Base-by-base conservation (phyloP, 1,284 basidiomycete species). In the Tylopilus orsonianus region DNA sequence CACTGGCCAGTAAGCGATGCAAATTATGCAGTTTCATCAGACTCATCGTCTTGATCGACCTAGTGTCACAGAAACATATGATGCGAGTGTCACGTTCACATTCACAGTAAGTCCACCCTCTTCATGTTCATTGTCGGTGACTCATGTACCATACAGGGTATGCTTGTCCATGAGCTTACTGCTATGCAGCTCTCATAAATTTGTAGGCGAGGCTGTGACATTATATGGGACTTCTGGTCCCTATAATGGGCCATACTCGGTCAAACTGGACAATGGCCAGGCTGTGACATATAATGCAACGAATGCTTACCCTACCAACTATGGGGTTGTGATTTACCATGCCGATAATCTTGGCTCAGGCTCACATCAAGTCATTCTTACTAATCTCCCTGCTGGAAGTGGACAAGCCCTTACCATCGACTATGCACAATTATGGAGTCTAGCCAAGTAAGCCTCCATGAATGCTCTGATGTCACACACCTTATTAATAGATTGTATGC, bases 271-370 rank as follows among this genome's bases (percentile, higher is more conserved):
- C 30, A 43, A 43, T 18, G 52, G 58, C 18, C 33, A 49, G 19
- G 6, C 30, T 3, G 20, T 30, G 12, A 34, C 38, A 1, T 69
- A 67, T 26, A 68, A 68, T 32, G 64, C 62, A 22, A 50, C 65
- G 4, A 47, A 44, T 2, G 24, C 13, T 14, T 63, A 52, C 42
- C 46, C 56, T 26, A 47, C 52, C n/a, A 62, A 56, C 33, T 65
- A 65, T 10, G 65, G 49, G 8, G 50, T 58, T 7, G 55, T 60
- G 41, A 52, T 66, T 9, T 66, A 58, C 26, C 54, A 69, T 36
- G 65, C 64, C 20, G 65, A 66, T 26, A 69, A 68, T 45, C 60
- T 69, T n/a, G 64, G 67, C 2, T 4, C 65, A 3, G 66, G 63
- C 26, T 50, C 44, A 6, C 66, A 65, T 38, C 50, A 65, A 33